These are phyloP conservation scores for Fomes fomentarius DNA, from an alignment of 1,284 basidiomycete species.

Conservation along the genomic window DNA sequence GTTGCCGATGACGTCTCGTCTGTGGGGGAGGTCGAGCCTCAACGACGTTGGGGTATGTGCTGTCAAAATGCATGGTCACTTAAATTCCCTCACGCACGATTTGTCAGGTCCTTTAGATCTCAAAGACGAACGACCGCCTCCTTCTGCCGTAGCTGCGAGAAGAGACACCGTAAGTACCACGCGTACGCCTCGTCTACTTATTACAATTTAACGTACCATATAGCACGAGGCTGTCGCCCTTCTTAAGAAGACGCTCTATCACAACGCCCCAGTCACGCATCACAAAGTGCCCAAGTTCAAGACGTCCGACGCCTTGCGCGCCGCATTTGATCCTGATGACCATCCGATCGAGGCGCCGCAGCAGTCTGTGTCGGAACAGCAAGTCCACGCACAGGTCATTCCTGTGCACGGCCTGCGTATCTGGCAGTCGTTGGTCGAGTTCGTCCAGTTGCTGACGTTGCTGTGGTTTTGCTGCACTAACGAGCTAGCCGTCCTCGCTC, in stretches of 20 bases:
- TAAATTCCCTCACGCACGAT: too few species aligned
- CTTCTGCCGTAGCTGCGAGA: constrained; percentile 64
- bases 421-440: constrained; percentile 58
- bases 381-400: constrained; percentile 43
- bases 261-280: constrained; percentile 58
- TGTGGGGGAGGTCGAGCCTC: constrained; percentile 23
- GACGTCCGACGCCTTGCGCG: constrained; percentile 46
- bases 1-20: constrained; percentile 17
- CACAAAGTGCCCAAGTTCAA: constrained; percentile 53
- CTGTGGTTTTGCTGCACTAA: neutral
- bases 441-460: constrained; percentile 1
- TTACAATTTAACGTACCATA: neutral
- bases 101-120: constrained; percentile 39
- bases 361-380: constrained; percentile 63
- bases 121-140: constrained; percentile 60
- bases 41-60: constrained; percentile 33
- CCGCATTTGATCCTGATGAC: constrained; percentile 54
- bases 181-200: neutral
- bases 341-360: constrained; percentile 50
- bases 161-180: constrained; percentile 53
- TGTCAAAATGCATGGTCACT: neutral
- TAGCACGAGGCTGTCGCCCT: constrained; percentile 60
- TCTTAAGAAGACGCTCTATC: constrained; percentile 58
- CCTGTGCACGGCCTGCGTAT: constrained; percentile 56
- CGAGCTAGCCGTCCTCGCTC: too few species aligned